phyloP scores from a whole-genome alignment of 139 green algal species.

The Eudorina sp. region DNA sequence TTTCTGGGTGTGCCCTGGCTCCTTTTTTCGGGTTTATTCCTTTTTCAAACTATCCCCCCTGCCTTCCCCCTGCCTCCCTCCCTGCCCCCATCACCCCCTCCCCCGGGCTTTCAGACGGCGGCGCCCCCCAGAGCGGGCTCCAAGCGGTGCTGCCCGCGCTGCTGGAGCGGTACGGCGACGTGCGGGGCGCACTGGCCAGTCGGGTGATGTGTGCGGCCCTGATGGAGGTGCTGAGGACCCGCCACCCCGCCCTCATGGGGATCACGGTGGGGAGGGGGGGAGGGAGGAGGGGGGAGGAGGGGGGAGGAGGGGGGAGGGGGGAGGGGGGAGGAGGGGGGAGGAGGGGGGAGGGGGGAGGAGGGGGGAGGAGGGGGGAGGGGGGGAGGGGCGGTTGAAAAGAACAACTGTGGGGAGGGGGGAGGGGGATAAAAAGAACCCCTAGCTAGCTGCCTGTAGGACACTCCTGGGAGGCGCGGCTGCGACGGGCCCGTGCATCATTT shows the following conservation, averaged over 20 bases:
- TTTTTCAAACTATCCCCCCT: neutral
- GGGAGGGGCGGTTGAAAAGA: too few relatives aligned
- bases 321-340: neutral
- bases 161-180: conserved; percentile 45
- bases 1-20: too few relatives aligned
- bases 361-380: too few relatives aligned
- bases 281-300: neutral
- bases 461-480: too few relatives aligned
- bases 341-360: too few relatives aligned
- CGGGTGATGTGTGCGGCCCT: neutral
- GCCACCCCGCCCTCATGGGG: conserved; percentile 28
- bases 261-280: neutral
- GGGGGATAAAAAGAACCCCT: too few relatives aligned
- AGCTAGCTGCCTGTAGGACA: too few relatives aligned
- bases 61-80: neutral
- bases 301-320: neutral
- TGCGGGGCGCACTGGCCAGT: conserved; percentile 29
- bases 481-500: too few relatives aligned
- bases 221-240: conserved; percentile 34
- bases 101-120: neutral
- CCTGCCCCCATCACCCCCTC: neutral
- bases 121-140: conserved; percentile 2
- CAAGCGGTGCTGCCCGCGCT: conserved; percentile 45
- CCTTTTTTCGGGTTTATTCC: neutral
- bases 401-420: too few relatives aligned